Percentiles rank a stretch among this genome's conserved stretches.
Evolutionary conservation across 768 basidiomycete genomes (phyloP).

Genomic region (Pleurotus eryngii): DNA sequence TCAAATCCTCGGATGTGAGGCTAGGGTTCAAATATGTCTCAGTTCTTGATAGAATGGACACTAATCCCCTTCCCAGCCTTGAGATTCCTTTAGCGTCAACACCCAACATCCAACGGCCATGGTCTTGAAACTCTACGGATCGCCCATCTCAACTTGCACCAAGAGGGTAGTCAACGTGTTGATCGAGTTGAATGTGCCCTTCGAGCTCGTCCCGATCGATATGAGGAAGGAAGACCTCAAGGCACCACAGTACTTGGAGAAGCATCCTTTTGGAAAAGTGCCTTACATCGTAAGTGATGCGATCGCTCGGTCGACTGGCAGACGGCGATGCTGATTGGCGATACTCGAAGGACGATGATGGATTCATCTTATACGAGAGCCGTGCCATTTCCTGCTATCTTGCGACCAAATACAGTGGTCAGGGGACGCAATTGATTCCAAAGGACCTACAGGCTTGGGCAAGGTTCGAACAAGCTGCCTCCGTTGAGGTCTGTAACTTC

Average conservation of each 20-base stretch:
- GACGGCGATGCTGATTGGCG: too few relatives aligned
- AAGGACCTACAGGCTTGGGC: slow-evolving; percentile 31
- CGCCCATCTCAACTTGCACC: slow-evolving; percentile 41
- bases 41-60: too few relatives aligned
- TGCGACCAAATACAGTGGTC: slow-evolving; percentile 47
- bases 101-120: slow-evolving; percentile 16
- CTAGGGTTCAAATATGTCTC: too few relatives aligned
- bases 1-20: too few relatives aligned
- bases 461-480: slow-evolving; percentile 50
- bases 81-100: too few relatives aligned
- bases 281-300: slow-evolving; percentile 45
- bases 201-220: slow-evolving; percentile 45
- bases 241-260: slow-evolving; percentile 32
- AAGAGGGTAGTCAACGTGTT: slow-evolving; percentile 47
- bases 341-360: slow-evolving; percentile 48
- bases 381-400: slow-evolving; percentile 63
- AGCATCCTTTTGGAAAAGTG: slow-evolving; percentile 66
- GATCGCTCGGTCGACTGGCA: not conserved
- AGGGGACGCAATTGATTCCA: slow-evolving; percentile 53
- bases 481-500: slow-evolving; percentile 53
- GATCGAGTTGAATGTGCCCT: slow-evolving; percentile 56
- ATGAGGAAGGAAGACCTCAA: slow-evolving; percentile 46
- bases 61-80: too few relatives aligned
- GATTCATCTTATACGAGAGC: slow-evolving; percentile 61
- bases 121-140: slow-evolving; percentile 42